phyloP scores from a whole-genome alignment of 2,329 filamentous ascomycete genomes.

The Sclerotinia sclerotiorum region DNA sequence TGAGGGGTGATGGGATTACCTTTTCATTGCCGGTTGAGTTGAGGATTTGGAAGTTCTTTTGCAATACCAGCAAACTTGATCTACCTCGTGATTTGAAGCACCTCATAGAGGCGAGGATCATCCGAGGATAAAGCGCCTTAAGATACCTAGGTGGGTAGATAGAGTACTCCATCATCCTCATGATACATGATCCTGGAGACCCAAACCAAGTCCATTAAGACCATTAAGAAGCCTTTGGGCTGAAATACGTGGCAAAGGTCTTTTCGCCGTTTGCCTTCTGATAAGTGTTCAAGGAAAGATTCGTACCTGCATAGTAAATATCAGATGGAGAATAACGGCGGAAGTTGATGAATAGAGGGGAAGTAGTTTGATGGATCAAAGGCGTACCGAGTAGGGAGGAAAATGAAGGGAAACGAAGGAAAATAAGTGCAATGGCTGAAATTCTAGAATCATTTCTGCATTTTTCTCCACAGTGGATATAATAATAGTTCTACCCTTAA shows the following conservation, averaged over 20 bases:
- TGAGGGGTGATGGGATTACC: not conserved
- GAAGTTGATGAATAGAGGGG: not conserved
- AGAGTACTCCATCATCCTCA: not conserved
- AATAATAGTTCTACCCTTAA: not conserved
- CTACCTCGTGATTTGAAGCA: not conserved
- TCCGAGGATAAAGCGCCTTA: not conserved
- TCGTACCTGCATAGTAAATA: not conserved
- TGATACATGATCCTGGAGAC: slow-evolving; percentile 15
- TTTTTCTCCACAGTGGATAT: slow-evolving; percentile 16
- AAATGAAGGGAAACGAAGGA: not conserved
- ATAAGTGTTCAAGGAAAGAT: not conserved
- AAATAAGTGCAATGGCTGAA: slow-evolving; percentile 9
- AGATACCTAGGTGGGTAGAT: not conserved
- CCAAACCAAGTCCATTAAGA: not conserved
- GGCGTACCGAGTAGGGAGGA: not conserved
- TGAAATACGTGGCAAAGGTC: slow-evolving; percentile 1
- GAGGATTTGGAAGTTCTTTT: not conserved
- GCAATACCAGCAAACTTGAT: not conserved
- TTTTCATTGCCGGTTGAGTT: not conserved
- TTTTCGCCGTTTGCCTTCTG: not conserved
- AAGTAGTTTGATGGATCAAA: not conserved
- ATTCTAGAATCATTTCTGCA: slow-evolving; percentile 10
- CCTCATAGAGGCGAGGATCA: not conserved
- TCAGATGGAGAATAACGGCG: not conserved
- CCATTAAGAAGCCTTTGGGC: not conserved